Conservation (phyloP, 2,329 filamentous ascomycete genomes). For the Penicillium italicum region DNA sequence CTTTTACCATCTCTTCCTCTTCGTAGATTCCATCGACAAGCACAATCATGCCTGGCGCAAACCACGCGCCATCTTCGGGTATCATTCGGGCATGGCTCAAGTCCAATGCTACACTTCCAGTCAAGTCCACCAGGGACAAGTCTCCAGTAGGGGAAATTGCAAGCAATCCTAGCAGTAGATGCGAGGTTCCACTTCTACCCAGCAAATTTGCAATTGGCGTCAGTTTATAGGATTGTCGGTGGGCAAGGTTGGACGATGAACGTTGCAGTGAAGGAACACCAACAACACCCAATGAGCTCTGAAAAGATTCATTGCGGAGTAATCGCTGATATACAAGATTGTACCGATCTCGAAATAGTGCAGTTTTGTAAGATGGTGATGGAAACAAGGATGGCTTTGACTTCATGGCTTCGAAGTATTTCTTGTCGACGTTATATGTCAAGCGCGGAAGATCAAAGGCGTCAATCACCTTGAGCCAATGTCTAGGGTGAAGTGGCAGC, state of each 20-base stretch:
- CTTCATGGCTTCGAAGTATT: conserved; percentile 77
- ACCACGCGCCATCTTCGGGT: conserved; percentile 84
- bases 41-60: conserved; percentile 92
- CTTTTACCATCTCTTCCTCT: conserved; percentile 70
- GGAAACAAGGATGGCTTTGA: conserved; percentile 70
- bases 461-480: conserved; percentile 78
- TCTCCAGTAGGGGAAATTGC: conserved; percentile 75
- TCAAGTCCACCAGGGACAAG: conserved; percentile 78
- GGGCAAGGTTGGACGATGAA: conserved; percentile 55
- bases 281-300: conserved; percentile 69
- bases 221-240: conserved; percentile 73
- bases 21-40: conserved; percentile 95
- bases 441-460: conserved; percentile 76
- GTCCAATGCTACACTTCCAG: conserved; percentile 82
- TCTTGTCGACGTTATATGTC: conserved; percentile 59
- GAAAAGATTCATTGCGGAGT: conserved; percentile 88
- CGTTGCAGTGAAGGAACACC: conserved; percentile 54
- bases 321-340: conserved; percentile 89
- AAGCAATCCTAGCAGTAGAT: conserved; percentile 82
- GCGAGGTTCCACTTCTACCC: conserved; percentile 76
- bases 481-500: conserved; percentile 66
- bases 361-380: conserved; percentile 73
- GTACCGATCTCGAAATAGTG: conserved; percentile 83
- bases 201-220: conserved; percentile 75
- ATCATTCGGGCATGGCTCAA: conserved; percentile 75